Base-by-base conservation (phyloP, 2,329 filamentous ascomycete species). In the Celoporthe dispersa region DNA sequence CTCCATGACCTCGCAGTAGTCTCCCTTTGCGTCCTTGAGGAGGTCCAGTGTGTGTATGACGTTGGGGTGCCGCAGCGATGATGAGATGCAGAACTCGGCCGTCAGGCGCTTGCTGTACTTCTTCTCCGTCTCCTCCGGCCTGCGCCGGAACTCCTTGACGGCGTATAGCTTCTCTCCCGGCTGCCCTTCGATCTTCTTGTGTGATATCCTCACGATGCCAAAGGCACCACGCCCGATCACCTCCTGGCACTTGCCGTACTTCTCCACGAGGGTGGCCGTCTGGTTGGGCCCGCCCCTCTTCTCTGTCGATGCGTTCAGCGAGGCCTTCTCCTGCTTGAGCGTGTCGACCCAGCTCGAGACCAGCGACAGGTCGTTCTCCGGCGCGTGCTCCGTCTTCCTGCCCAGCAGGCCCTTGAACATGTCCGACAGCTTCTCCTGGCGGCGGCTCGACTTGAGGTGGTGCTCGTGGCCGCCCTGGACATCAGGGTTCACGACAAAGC, bases 1-100 rank as follows among this genome's bases (percentile, higher is more conserved):
- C 81, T 99, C 96, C 96, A 99, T 99, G 66, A 99, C 96, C 80
- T 99, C 96, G 81, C 96, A 99, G 81, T 96, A 98, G 78, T 97
- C 94, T 71, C 96, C 96, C 82, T 98, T 98, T 76, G 95, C 90
- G 77, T 99, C 96, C 81, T 98, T 93, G 55, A 99, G 87, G 14
- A 99, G 87, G 78, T 99, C 96, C 67, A 99, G 88, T 0, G 96
- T 99, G 80, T 98, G 96, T 75, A 99, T 99, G 76, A 99, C 94
- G 78, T 99, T 99, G 19, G 96, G 95, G 79, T 99, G 96, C 73
- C 94, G 93, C 72, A 99, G 88, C 12, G 94, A 97, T 0, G 95
- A 98, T 0, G 96, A 98, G 75, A 99, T 98, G 82, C 96, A 98
- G 80, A 99, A 99, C 78, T 99, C 96, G 64, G 95, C 94, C 1